Percentiles rank a stretch among this genome's conserved stretches.
These are phyloP conservation scores for Mollisiaceae sp. DNA, from an alignment of 2,329 filamentous ascomycete species.

Conservation along the genomic window DNA sequence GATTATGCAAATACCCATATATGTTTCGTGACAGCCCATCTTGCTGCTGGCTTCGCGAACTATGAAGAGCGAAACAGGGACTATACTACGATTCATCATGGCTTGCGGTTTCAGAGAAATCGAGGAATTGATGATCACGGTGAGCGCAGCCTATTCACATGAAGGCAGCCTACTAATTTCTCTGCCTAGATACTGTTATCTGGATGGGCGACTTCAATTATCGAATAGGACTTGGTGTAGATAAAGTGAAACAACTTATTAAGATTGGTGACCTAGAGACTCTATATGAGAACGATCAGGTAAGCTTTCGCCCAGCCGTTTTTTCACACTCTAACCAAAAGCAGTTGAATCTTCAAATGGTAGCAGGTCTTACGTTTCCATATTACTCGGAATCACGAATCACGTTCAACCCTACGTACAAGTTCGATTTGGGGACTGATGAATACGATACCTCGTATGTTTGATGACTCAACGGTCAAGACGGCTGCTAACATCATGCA, in stretches of 20 bases:
- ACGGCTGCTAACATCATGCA: conserved; percentile 42
- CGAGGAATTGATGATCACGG: conserved; percentile 90
- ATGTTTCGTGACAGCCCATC: conserved; percentile 94
- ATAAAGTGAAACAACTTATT: conserved; percentile 77
- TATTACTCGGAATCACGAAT: conserved; percentile 92
- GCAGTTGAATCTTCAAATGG: conserved; percentile 93
- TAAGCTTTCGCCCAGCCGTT: conserved; percentile 43
- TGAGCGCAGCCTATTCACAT: conserved; percentile 39
- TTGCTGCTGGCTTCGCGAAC: conserved; percentile 94
- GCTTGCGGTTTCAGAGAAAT: conserved; percentile 89
- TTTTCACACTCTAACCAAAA: not conserved
- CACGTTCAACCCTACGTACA: conserved; percentile 91
- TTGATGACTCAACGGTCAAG: not conserved
- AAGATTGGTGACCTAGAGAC: conserved; percentile 74
- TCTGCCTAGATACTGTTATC: conserved; percentile 68
- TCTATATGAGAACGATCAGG: conserved; percentile 91
- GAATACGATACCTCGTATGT: conserved; percentile 87
- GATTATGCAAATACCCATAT: conserved; percentile 92
- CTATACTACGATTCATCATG: conserved; percentile 72
- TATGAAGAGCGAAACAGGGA: conserved; percentile 96
- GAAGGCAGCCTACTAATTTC: conserved; percentile 32
- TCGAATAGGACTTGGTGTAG: conserved; percentile 83
- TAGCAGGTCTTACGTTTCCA: conserved; percentile 85
- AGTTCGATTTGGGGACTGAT: conserved; percentile 88
- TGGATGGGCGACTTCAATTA: conserved; percentile 99